Conservation (phyloP, 2,329 filamentous ascomycete species). For the Phialophora tarda region DNA sequence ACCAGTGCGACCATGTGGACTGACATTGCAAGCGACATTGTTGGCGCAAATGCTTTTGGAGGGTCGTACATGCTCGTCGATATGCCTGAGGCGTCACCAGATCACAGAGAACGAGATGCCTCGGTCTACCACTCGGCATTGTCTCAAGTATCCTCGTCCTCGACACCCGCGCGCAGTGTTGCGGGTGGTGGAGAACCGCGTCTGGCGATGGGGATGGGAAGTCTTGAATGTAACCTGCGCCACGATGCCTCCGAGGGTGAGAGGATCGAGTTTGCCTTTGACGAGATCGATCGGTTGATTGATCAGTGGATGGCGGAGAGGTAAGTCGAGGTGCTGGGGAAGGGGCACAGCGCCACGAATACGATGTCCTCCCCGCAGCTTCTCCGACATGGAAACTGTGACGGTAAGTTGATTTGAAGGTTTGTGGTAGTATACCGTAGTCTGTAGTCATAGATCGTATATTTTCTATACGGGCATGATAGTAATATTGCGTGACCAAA, state of each 20-base stretch:
- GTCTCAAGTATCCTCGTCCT: background rate
- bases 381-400: too few species aligned
- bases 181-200: background rate
- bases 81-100: background rate
- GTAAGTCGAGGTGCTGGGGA: background rate
- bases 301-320: background rate
- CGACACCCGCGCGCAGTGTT: background rate
- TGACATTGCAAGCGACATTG: background rate
- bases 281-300: background rate
- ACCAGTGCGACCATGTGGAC: background rate
- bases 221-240: background rate
- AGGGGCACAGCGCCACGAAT: too few species aligned
- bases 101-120: background rate
- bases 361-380: too few species aligned
- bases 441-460: too few species aligned
- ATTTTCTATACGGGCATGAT: too few species aligned
- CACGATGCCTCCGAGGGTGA: background rate
- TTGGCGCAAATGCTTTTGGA: background rate
- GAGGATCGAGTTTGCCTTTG: background rate
- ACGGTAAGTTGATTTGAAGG: too few species aligned
- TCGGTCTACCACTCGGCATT: background rate
- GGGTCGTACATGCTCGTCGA: background rate
- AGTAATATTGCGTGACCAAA: too few species aligned
- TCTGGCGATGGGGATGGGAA: conserved; percentile 2
- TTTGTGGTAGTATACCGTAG: too few species aligned